phyloP scores from a whole-genome alignment of 164 flowering plant genomes.

The Platanus orientalis region DNA sequence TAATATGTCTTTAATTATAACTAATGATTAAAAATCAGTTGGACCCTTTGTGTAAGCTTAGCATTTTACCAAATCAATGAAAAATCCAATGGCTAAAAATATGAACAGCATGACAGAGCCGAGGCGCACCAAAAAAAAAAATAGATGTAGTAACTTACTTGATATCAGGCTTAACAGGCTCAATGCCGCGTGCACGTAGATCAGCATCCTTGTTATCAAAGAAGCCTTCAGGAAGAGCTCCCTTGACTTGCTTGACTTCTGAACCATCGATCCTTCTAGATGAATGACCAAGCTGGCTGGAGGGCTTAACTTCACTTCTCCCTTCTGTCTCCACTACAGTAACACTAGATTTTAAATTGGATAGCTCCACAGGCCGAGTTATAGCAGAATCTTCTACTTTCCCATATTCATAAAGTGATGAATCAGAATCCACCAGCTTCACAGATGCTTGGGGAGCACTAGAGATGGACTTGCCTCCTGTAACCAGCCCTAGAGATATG shows the following conservation, averaged over 20 bases:
- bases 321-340: conserved; percentile 8
- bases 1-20: too few relatives aligned
- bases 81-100: too few relatives aligned
- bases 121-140: background rate
- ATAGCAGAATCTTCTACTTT: conserved; percentile 13
- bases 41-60: too few relatives aligned
- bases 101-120: background rate
- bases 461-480: conserved; percentile 7
- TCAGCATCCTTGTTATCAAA: conserved; percentile 95
- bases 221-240: conserved; percentile 87
- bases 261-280: conserved; percentile 21
- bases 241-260: conserved; percentile 52
- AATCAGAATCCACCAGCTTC: conserved; percentile 15
- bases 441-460: conserved; percentile 6
- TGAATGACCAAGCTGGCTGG: conserved; percentile 17
- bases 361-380: conserved; percentile 11
- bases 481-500: conserved; percentile 2
- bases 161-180: conserved; percentile 73
- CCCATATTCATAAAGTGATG: background rate
- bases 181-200: conserved; percentile 88
- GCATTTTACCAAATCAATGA: too few relatives aligned
- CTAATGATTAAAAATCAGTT: too few relatives aligned
- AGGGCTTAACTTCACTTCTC: conserved; percentile 17
- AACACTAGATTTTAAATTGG: conserved; percentile 15
- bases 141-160: conserved; percentile 58